A percentile compares a stretch with the other conserved stretches of the same genome.
phyloP scores from a whole-genome alignment of 1,139 yeast species.

The Diutina catenulata region DNA sequence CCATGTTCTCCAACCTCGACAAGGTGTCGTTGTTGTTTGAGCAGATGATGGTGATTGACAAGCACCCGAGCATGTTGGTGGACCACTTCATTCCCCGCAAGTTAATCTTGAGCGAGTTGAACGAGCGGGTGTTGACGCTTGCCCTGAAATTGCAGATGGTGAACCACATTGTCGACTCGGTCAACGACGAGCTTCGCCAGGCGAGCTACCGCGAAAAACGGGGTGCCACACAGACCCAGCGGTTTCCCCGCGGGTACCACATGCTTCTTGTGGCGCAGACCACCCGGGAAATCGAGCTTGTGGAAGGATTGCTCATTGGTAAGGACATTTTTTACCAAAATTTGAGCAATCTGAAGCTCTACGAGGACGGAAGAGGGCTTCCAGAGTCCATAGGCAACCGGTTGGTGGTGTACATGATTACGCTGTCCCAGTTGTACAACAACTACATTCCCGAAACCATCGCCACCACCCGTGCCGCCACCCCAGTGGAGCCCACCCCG shows the following conservation, averaged over 20 bases:
- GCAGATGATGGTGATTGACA: conserved; percentile 37
- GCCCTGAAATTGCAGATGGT: conserved; percentile 51
- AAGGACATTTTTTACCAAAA: conserved; percentile 45
- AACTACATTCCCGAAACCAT: conserved; percentile 20
- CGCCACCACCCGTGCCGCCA: too few species aligned
- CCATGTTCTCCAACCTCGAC: neutral
- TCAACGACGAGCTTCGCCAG: conserved; percentile 11
- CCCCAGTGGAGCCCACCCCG: too few species aligned
- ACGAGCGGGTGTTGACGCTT: conserved; percentile 37
- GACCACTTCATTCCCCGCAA: conserved; percentile 69
- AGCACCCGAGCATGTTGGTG: conserved; percentile 59
- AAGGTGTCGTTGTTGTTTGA: conserved; percentile 27
- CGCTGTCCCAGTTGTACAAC: conserved; percentile 28
- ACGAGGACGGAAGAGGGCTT: conserved; percentile 21
- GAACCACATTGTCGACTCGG: conserved; percentile 34
- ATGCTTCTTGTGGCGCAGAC: conserved; percentile 48
- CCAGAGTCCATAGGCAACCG: neutral
- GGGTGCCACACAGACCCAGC: too few species aligned
- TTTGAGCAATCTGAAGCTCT: conserved; percentile 48
- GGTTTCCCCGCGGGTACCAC: conserved; percentile 12
- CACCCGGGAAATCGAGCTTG: conserved; percentile 56
- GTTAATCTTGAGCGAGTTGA: conserved; percentile 51
- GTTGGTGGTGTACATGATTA: conserved; percentile 14
- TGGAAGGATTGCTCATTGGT: conserved; percentile 59
- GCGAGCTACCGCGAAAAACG: too few species aligned